Evolutionary conservation across 495 filamentous ascomycete genomes (phyloP), one percentile per base, ranked within the genome.

Genomic region (Monascus purpureus): DNA sequence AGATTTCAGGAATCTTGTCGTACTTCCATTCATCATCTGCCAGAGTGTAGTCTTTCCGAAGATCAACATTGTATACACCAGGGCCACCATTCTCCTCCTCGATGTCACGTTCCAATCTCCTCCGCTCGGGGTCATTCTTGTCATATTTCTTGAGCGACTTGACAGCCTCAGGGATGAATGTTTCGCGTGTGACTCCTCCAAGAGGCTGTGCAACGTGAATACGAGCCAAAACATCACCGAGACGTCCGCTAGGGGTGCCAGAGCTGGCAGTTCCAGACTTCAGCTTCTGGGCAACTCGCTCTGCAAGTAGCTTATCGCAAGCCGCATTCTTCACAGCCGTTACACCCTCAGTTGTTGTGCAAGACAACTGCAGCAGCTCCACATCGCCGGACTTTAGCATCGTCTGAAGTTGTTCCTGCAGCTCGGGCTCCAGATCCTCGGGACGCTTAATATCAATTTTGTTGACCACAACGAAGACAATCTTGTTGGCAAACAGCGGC

Each of bases 171-270:
- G 90, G 92, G 36, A 97, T 92, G 53, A 80, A 95, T 2, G 82
- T 63, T 54, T 94, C 82, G 15, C 76, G 73, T 15, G 70, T 57
- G 13, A 73, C 64, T 40, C 87, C 90, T 30, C 75, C 80, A 48
- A 93, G 72, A 12, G 90, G 90, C 46, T 85, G 75, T 2, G 90
- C 92, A 33, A 97, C 90, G 63, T 96, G 90, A 30, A 97, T 97
- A 49, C 92, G 75, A 33, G 78, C 65, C 41, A 97, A 77, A 14
- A 97, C 79, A 48, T 95, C 85, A 17, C 75, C 83, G 22, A 95
- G 63, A 45, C 86, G 72, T 25, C 82, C 77, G 32, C 79, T 78
- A 17, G 80, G 65, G 17, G 72, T 68, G 22, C 80, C 82, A 28
- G 67, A 72, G 56, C 63, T 80, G 41, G 68, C 78, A 17, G 81